A percentile compares a stretch with the other conserved stretches of the same genome.
phyloP scores from a whole-genome alignment of 306 rosid genomes.

The Sindora glabra region DNA sequence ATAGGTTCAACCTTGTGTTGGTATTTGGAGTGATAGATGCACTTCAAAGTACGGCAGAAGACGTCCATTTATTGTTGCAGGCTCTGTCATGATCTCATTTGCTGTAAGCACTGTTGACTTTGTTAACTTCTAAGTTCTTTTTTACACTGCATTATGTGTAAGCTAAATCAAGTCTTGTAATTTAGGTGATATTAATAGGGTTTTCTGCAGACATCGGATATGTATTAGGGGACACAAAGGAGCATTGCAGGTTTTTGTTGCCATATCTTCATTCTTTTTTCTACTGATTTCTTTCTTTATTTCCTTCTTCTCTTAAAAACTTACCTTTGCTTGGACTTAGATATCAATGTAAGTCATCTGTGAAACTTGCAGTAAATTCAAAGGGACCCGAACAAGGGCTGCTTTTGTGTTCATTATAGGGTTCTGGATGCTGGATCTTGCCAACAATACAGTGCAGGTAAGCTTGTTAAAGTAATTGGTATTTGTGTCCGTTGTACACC shows the following conservation, averaged over 20 bases:
- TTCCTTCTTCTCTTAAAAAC: not conserved
- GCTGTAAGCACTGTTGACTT: constrained; percentile 50
- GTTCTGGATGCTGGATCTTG: constrained; percentile 99
- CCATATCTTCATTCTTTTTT: constrained; percentile 23
- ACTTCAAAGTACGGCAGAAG: constrained; percentile 85
- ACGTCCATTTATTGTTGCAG: constrained; percentile 94
- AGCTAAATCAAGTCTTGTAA: constrained; percentile 43
- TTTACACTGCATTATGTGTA: not conserved
- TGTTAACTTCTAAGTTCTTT: not conserved
- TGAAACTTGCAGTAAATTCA: constrained; percentile 52
- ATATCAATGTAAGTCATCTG: constrained; percentile 16
- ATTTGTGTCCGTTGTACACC: not conserved
- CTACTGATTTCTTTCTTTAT: too few species aligned
- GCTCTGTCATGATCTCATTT: constrained; percentile 71
- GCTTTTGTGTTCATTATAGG: constrained; percentile 86
- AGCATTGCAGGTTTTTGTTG: constrained; percentile 81
- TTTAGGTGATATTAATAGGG: constrained; percentile 85
- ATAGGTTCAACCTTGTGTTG: constrained; percentile 82
- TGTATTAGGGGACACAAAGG: constrained; percentile 74
- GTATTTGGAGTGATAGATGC: constrained; percentile 98
- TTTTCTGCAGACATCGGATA: constrained; percentile 97
- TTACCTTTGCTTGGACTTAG: not conserved
- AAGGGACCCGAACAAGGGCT: constrained; percentile 90
- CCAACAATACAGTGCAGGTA: constrained; percentile 98
- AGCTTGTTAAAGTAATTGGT: constrained; percentile 15